phyloP scores from a whole-genome alignment of 495 filamentous ascomycete genomes.

The Penicillium chermesinum region DNA sequence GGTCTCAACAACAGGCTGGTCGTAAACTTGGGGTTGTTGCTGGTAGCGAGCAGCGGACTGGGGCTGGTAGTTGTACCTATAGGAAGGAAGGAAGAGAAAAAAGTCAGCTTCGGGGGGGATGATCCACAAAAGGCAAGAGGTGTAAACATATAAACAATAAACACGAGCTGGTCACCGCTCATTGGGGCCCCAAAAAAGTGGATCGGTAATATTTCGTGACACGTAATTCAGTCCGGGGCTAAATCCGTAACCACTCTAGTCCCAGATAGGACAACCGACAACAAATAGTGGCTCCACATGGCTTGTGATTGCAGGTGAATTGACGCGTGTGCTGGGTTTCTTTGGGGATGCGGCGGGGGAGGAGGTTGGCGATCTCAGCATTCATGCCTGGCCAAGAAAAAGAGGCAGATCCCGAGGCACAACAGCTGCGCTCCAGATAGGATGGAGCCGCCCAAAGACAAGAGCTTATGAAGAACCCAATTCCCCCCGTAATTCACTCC shows the following conservation, averaged over 20 bases:
- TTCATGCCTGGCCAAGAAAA: no score
- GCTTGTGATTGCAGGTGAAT: background rate
- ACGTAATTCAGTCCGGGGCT: slow-evolving; percentile 36
- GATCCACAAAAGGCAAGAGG: slow-evolving; percentile 7
- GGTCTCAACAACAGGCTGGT: slow-evolving; percentile 43
- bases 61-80: slow-evolving; percentile 50
- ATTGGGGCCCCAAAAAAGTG: slow-evolving; percentile 19
- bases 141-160: slow-evolving; percentile 32
- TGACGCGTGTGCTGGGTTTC: background rate
- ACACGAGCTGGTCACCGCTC: slow-evolving; percentile 27
- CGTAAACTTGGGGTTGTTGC: slow-evolving; percentile 44
- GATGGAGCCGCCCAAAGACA: no score
- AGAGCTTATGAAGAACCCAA: background rate
- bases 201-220: slow-evolving; percentile 29
- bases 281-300: slow-evolving; percentile 20
- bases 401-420: no score
- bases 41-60: slow-evolving; percentile 54
- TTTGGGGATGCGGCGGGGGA: background rate
- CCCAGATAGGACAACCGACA: slow-evolving; percentile 20
- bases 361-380: no score
- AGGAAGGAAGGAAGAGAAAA: slow-evolving; percentile 23
- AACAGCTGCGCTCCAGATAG: no score
- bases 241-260: slow-evolving; percentile 27
- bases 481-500: no score
- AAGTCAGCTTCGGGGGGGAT: slow-evolving; percentile 15